Conservation (phyloP, 2,329 filamentous ascomycete genomes). For the Aaosphaeria pasadenensis region DNA sequence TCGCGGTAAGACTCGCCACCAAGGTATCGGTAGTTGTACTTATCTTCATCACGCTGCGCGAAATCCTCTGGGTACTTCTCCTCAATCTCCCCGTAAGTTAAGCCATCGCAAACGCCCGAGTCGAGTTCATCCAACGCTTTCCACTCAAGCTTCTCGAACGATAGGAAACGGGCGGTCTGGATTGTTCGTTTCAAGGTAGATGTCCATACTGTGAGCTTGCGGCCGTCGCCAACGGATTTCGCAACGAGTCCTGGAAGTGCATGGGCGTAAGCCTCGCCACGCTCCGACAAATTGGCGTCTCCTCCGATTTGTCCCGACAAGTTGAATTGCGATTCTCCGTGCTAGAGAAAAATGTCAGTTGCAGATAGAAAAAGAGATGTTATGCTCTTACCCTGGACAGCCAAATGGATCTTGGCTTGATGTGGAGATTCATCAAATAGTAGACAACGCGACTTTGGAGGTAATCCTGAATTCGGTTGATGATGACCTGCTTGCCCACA, state of each 20-base stretch:
- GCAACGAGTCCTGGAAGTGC: slow-evolving; percentile 81
- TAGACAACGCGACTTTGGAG: slow-evolving; percentile 95
- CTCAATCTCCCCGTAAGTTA: slow-evolving; percentile 95
- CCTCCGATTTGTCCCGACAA: slow-evolving; percentile 88
- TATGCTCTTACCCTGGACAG: slow-evolving; percentile 72
- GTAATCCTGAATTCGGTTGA: slow-evolving; percentile 97
- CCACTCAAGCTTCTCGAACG: slow-evolving; percentile 96
- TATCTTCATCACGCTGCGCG: slow-evolving; percentile 91
- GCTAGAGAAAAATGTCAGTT: slow-evolving; percentile 49
- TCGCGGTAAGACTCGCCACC: slow-evolving; percentile 95
- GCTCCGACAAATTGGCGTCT: slow-evolving; percentile 79
- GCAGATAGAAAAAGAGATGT: background rate
- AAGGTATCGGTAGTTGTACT: slow-evolving; percentile 98
- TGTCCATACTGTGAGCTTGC: slow-evolving; percentile 70
- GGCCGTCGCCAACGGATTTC: slow-evolving; percentile 76
- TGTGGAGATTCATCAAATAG: slow-evolving; percentile 98
- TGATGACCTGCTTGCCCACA: slow-evolving; percentile 92
- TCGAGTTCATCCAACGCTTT: slow-evolving; percentile 98
- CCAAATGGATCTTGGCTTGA: slow-evolving; percentile 95
- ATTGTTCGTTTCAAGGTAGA: slow-evolving; percentile 81
- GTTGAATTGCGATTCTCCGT: slow-evolving; percentile 94
- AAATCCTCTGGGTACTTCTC: slow-evolving; percentile 92
- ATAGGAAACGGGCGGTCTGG: slow-evolving; percentile 81
- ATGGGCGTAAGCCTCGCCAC: slow-evolving; percentile 82
- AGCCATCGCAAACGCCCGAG: slow-evolving; percentile 90